A percentile compares a stretch with the other conserved stretches of the same genome.
phyloP scores from a whole-genome alignment of 805 yeast species.

The Kodamaea kakaduensis region DNA sequence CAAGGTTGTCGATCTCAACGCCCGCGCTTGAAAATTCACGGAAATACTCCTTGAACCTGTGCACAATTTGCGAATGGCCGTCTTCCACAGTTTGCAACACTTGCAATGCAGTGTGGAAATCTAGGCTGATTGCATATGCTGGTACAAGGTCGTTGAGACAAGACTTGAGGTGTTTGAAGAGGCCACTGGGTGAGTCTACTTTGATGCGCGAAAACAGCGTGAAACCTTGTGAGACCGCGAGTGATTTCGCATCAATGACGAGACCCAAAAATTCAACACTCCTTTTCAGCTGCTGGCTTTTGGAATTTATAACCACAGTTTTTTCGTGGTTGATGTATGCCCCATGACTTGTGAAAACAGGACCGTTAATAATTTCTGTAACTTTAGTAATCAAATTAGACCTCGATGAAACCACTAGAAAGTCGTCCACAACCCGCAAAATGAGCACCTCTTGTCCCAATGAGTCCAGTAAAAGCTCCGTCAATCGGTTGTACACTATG shows the following conservation, averaged over 20 bases:
- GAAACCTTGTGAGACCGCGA: constrained; percentile 16
- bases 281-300: constrained; percentile 2
- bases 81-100: constrained; percentile 13
- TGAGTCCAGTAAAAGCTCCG: constrained; percentile 33
- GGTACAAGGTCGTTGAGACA: constrained; percentile 19
- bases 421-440: constrained; percentile 80
- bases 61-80: constrained; percentile 11
- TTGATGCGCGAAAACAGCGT: too few relatives aligned
- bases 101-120: constrained; percentile 11
- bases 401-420: constrained; percentile 59
- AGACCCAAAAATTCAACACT: constrained; percentile 30
- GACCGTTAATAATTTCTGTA: constrained; percentile 16
- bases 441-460: constrained; percentile 31
- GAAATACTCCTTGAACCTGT: constrained; percentile 9
- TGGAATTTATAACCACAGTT: constrained; percentile 16
- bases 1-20: background rate
- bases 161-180: constrained; percentile 21
- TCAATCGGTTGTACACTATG: constrained; percentile 60
- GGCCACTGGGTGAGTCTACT: constrained; percentile 17
- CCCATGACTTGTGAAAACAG: constrained; percentile 25
- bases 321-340: constrained; percentile 34
- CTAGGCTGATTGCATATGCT: constrained; percentile 17
- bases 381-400: constrained; percentile 18
- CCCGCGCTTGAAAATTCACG: background rate
- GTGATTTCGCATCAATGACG: constrained; percentile 18